Conservation (phyloP, 2,329 filamentous ascomycete species). For the Sphaceloma murrayae region DNA sequence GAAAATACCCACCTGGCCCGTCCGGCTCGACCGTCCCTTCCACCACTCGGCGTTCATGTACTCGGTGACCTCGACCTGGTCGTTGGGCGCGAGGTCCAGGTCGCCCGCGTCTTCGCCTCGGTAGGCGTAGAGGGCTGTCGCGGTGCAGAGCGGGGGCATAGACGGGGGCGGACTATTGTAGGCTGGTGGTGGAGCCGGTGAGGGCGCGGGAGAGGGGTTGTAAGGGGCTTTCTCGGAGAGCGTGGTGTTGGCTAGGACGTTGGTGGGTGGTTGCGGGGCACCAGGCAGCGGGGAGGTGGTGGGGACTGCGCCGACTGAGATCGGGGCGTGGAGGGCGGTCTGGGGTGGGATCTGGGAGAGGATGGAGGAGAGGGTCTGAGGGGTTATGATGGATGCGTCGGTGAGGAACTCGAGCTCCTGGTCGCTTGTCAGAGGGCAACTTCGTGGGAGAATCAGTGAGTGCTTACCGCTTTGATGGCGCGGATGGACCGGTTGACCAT, state of each 20-base stretch:
- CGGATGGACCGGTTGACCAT: constrained; percentile 77
- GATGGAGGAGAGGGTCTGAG: constrained; percentile 66
- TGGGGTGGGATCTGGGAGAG: constrained; percentile 64
- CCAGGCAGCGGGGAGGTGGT: constrained; percentile 21
- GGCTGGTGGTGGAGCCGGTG: constrained; percentile 45
- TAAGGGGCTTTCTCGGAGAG: constrained; percentile 31
- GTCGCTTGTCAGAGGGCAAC: constrained; percentile 20
- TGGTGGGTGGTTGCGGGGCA: constrained; percentile 25
- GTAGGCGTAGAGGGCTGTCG: constrained; percentile 77
- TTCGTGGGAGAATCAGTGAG: constrained; percentile 8
- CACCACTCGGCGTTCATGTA: constrained; percentile 98
- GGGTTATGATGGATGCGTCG: constrained; percentile 69
- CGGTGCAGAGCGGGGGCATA: constrained; percentile 54
- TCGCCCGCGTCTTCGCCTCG: constrained; percentile 71
- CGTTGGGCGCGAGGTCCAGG: constrained; percentile 68
- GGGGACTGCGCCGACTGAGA: constrained; percentile 31
- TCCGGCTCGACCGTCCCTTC: constrained; percentile 78
- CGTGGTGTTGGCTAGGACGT: constrained; percentile 26
- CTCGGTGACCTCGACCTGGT: constrained; percentile 70
- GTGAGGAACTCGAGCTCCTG: constrained; percentile 87
- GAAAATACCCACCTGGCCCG: constrained; percentile 83
- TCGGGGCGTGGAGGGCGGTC: constrained; percentile 43
- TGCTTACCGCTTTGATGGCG: constrained; percentile 70
- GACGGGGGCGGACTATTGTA: constrained; percentile 39
- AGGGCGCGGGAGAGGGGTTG: constrained; percentile 31